Base-by-base conservation (phyloP, 306 rosid genomes). In the Arachis stenosperma region DNA sequence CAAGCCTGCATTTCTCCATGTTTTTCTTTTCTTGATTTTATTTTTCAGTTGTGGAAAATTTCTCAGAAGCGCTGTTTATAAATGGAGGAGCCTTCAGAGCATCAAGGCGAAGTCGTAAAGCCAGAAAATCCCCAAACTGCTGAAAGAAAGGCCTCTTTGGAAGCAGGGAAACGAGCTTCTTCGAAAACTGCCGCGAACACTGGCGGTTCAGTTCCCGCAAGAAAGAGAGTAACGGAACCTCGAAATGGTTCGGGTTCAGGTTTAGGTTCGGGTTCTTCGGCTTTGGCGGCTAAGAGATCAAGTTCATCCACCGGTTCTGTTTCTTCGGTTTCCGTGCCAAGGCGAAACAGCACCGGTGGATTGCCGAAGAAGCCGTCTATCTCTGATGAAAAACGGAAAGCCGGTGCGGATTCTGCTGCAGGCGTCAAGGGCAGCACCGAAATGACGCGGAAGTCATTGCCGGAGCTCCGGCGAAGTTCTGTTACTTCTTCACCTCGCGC, bases 261-360 rank as follows among this genome's bases (percentile, higher is more conserved):
- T 17, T 17, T 17, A 17, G 72, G 71, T 71, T 73, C 79, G 3
- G 82, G 65, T 40, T 65, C 92, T 48, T 48, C 54, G 67, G 70
- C 67, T 57, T 56, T 78, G 43, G 75, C 30, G 67, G 76, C 78
- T 3, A 82, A 51, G 66, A 93, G 78, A 81, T 77, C 86, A 8
- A 72, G 85, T 76, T 75, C 93, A 9, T 44, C 84, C 6, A 75
- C 77, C 29, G 79, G 79, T 85, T 80, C 85, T 0, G 63, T 62
- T 3, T 77, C 69, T 76, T 59, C 91, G 27, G 80, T 81, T 78
- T 75, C 92, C 5, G 87, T 11, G 44, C 67, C 73, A 10, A 82
- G 96, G 79, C 79, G 93, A 73, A 95, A 78, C 74, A 91, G 93
- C 55, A 88, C 93, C 3, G 97, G 99, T 55, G 96, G 87, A 22